Evolutionary conservation across 1,139 yeast species (phyloP).

Genomic region (Kodamaea sp.): DNA sequence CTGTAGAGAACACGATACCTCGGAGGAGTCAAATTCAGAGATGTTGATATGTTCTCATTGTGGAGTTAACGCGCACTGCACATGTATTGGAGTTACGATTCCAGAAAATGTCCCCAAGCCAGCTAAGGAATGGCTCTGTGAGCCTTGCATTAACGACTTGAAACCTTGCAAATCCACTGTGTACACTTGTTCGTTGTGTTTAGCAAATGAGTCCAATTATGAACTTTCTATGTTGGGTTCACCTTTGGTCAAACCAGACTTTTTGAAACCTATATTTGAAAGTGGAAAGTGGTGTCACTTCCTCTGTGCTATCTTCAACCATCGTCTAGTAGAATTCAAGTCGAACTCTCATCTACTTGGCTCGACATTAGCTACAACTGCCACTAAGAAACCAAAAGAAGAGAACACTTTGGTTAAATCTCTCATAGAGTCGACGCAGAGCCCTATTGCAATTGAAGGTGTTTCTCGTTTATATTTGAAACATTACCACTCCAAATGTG

Average conservation of each 20-base stretch:
- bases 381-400: slow-evolving; percentile 13
- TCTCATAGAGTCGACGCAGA: slow-evolving; percentile 20
- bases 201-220: slow-evolving; percentile 50
- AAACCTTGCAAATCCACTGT: slow-evolving; percentile 59
- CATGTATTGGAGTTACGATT: slow-evolving; percentile 62
- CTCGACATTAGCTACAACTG: slow-evolving; percentile 4
- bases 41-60: slow-evolving; percentile 65
- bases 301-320: slow-evolving; percentile 64
- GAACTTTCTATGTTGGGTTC: slow-evolving; percentile 47
- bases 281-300: slow-evolving; percentile 80
- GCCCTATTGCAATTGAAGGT: slow-evolving; percentile 28
- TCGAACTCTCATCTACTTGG: slow-evolving; percentile 20
- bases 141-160: slow-evolving; percentile 71
- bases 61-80: slow-evolving; percentile 68
- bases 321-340: slow-evolving; percentile 24
- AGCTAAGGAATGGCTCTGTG: slow-evolving; percentile 72
- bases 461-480: slow-evolving; percentile 30
- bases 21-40: slow-evolving; percentile 21
- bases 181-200: slow-evolving; percentile 70
- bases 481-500: slow-evolving; percentile 24
- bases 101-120: slow-evolving; percentile 26
- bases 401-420: slow-evolving; percentile 24
- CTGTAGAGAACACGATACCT: slow-evolving; percentile 48
- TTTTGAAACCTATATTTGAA: slow-evolving; percentile 65
- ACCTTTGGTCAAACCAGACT: slow-evolving; percentile 54